Base-by-base conservation (phyloP, 2,329 filamentous ascomycete species). In the Ampelomyces quisqualis region DNA sequence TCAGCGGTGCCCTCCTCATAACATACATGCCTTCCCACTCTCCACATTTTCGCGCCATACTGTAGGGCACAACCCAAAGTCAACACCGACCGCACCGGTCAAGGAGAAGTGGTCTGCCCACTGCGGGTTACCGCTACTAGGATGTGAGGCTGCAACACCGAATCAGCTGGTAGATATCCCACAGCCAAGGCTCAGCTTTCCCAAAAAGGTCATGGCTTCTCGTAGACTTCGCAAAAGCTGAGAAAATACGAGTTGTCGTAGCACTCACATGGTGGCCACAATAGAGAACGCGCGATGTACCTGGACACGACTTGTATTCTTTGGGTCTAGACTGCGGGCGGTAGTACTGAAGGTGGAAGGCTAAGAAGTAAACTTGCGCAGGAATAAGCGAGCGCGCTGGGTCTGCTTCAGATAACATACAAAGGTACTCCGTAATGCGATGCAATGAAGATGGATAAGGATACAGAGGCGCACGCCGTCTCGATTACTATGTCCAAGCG, bases 191-290 rank as follows among this genome's bases (percentile, higher is more conserved):
- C 41, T 29, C 32, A 22, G 43, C 45, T 42, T 38, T 43, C 30
- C 43, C 34, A 5, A 32, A 43, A 38, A 15, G 15, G 31, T 34
- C 29, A 39, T 46, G 44, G 50, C 44, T 22, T n/a, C 38, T 46
- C 47, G 51, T 53, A 51, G 51, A 38, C 34, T 33, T 18, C 24
- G 29, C 33, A 45, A 41, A 27, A 40, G 40, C 40, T 51, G 39
- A 48, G 38, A 37, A 28, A 43, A 55, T 40, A 54, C 44, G 43
- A 51, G 37, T 26, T 42, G 39, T 52, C 41, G 54, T 58, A 52
- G 49, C 51, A 51, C 41, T 31, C 42, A 40, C 23, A 43, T 45
- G 45, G 45, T 42, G 18, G 33, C 39, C 40, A 8, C 29, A 49
- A 51, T 13, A 35, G 39, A 45, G 34, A 55, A 54, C 55, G 36